Conservation (phyloP, 1,284 basidiomycete genomes). For the Cutaneotrichosporon sp. region DNA sequence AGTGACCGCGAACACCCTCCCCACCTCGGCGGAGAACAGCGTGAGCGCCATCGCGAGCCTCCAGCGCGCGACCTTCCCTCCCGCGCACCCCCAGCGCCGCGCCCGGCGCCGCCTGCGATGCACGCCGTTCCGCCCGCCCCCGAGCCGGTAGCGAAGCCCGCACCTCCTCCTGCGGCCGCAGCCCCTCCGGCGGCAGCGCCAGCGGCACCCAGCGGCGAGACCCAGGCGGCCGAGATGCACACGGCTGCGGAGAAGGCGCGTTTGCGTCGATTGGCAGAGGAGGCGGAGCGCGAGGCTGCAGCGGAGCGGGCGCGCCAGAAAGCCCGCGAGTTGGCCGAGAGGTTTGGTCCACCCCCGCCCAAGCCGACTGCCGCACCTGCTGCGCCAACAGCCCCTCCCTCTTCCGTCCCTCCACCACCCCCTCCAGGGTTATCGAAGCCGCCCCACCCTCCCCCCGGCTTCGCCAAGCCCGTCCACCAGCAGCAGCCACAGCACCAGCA, state of each 20-base stretch:
- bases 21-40: too few species aligned
- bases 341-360: slow-evolving; percentile 56
- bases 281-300: slow-evolving; percentile 78
- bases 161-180: slow-evolving; percentile 38
- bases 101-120: background rate
- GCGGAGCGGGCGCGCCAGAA: slow-evolving; percentile 81
- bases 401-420: slow-evolving; percentile 10
- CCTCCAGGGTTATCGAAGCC: slow-evolving; percentile 20
- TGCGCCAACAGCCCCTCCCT: slow-evolving; percentile 1
- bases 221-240: slow-evolving; percentile 83
- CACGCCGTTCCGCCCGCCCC: background rate
- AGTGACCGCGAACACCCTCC: background rate
- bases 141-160: background rate
- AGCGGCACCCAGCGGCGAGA: slow-evolving; percentile 52
- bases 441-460: slow-evolving; percentile 15
- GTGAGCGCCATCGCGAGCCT: background rate
- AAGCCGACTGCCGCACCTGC: slow-evolving; percentile 4
- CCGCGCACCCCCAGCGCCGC: background rate
- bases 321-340: slow-evolving; percentile 79
- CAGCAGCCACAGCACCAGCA: too few species aligned
- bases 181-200: slow-evolving; percentile 7
- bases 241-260: slow-evolving; percentile 83
- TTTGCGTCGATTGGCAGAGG: slow-evolving; percentile 70
- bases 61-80: background rate
- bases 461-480: slow-evolving; percentile 10